A percentile compares a stretch with the other conserved stretches of the same genome.
These are phyloP conservation scores for Penicillium subrubescens DNA, from an alignment of 495 filamentous ascomycete genomes.

Conservation along the genomic window DNA sequence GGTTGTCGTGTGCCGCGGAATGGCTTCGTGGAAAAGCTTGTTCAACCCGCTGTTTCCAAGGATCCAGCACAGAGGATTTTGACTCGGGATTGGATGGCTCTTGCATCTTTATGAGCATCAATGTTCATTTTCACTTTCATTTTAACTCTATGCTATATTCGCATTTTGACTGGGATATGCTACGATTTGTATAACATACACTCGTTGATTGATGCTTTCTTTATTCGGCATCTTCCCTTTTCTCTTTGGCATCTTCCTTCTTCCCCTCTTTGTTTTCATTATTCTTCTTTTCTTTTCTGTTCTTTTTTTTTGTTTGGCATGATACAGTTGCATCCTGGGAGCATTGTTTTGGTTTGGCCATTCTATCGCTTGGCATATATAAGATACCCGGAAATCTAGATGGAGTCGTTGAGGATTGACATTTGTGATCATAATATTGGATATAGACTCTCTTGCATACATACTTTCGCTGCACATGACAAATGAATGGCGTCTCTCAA, in stretches of 20 bases:
- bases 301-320: constrained; percentile 4
- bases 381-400: constrained; percentile 9
- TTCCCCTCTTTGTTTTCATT: background rate
- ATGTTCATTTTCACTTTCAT: constrained; percentile 9
- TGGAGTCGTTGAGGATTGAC: background rate
- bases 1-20: constrained; percentile 45
- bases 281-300: background rate
- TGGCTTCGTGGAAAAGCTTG: constrained; percentile 46
- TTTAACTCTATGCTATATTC: constrained; percentile 8
- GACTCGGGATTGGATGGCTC: constrained; percentile 38
- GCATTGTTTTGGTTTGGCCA: constrained; percentile 19
- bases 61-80: constrained; percentile 40
- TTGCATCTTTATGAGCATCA: constrained; percentile 15
- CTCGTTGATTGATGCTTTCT: background rate
- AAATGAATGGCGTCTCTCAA: no score
- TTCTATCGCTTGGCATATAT: constrained; percentile 18
- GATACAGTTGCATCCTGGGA: constrained; percentile 12
- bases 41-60: constrained; percentile 46
- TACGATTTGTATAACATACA: background rate
- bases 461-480: background rate
- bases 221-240: background rate
- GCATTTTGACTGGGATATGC: background rate
- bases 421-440: background rate
- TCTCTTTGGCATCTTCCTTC: background rate
- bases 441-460: background rate